Percentiles rank a stretch among this genome's conserved stretches.
Evolutionary conservation across 345 rosid species (phyloP).

Genomic region (Citrus maxima): DNA sequence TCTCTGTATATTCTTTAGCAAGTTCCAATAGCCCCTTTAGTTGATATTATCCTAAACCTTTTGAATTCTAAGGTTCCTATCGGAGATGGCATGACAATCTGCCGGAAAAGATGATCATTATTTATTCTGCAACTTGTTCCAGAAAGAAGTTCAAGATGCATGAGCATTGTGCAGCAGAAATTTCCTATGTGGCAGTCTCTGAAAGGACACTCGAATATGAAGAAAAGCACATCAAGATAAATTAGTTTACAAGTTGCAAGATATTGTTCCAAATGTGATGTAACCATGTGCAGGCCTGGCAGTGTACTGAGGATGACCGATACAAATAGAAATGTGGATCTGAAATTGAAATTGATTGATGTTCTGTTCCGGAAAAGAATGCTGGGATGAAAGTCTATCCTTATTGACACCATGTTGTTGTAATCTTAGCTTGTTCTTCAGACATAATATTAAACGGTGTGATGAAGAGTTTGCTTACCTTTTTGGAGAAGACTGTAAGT

Average conservation of each 20-base stretch:
- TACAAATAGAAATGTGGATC: background rate
- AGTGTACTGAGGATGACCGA: background rate
- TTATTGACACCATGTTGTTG: background rate
- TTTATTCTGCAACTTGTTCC: conserved; percentile 2
- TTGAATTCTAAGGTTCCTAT: conserved; percentile 64
- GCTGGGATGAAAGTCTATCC: background rate
- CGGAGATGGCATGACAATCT: conserved; percentile 90
- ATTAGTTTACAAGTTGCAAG: background rate
- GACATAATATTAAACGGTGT: background rate
- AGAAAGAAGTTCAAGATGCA: background rate
- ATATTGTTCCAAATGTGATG: background rate
- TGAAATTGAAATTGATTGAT: background rate
- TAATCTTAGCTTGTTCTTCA: background rate
- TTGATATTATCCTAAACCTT: background rate
- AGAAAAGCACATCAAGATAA: background rate
- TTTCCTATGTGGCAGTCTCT: background rate
- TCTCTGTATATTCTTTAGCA: conserved; percentile 3
- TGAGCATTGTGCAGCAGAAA: background rate
- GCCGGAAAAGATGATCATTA: conserved; percentile 49
- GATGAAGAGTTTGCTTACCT: background rate
- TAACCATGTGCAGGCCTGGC: background rate
- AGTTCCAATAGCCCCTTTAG: background rate
- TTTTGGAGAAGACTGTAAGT: too few species aligned
- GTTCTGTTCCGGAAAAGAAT: background rate
- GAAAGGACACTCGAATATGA: background rate